Evolutionary conservation across 257 asterid species (phyloP), one percentile per base, ranked within the genome.

Genomic region (Penstemon newberryi): DNA sequence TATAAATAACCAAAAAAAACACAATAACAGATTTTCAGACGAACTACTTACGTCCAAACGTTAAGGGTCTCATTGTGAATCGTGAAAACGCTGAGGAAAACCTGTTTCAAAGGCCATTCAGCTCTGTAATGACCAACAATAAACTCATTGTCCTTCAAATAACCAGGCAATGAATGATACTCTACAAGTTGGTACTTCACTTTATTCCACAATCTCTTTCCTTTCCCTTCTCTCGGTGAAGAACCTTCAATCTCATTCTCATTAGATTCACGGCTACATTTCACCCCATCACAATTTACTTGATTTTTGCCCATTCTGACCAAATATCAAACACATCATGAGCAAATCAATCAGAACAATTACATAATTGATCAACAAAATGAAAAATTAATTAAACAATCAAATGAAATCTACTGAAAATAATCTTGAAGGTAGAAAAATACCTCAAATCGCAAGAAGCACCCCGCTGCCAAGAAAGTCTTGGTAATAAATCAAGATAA

Each of bases 41-140:
- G 42, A 52, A 74, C 63, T 15, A 13, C 97, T 83, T 87, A 89
- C 97, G 99, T 91, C 99, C 97, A 94, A 66, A 94, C 87, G 55
- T 94, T 94, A 70, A 94, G 91, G 71, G 99, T 91, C 86, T 94
- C 99, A 58, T 94, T 94, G 77, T 91, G 97, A 83, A 94, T 87
- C 65, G 88, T 70, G 63, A 94, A 94, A n/a, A 87, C 75, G 81
- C 99, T 94, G 65, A 94, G 93, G 67, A 94, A 67, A 42, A 63
- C 79, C 61, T 91, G 95, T 80, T 82, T 89, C 77, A 94, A 77
- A 61, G 99, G 97, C 97, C 99, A 94, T 68, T 91, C 97, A 12
- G 89, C 49, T 56, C 99, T 78, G 73, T 91, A 94, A 87, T 89
- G 78, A 4, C 91, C 83, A 70, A 82, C 80, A 74, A 91, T 89